Percentiles rank a stretch among this genome's conserved stretches.
Conservation (phyloP, 2,329 filamentous ascomycete genomes). For the Bipolaris cookei region DNA sequence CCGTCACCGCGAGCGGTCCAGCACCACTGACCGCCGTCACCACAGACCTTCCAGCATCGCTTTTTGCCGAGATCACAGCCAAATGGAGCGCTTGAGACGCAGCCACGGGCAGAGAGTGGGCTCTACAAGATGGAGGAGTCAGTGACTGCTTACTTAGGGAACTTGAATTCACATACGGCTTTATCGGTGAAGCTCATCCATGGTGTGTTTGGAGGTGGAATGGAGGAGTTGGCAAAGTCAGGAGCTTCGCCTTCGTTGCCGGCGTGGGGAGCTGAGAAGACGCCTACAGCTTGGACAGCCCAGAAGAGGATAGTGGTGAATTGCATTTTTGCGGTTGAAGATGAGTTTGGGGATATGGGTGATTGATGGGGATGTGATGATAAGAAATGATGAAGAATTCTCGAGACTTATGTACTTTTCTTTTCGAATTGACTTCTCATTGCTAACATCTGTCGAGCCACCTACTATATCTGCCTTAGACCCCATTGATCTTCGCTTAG, state of each 20-base stretch:
- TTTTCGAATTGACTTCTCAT: neutral
- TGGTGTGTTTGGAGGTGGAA: constrained; percentile 1
- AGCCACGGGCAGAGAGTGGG: neutral
- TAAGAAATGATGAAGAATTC: neutral
- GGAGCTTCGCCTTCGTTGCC: neutral
- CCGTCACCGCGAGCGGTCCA: neutral
- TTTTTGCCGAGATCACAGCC: constrained; percentile 1
- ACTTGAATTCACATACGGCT: neutral
- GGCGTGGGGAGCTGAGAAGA: constrained; percentile 1
- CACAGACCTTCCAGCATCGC: constrained; percentile 4
- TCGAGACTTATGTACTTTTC: neutral
- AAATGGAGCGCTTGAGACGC: neutral
- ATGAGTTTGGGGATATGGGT: neutral
- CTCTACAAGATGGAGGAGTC: neutral
- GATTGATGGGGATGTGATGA: neutral
- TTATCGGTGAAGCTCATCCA: constrained; percentile 2
- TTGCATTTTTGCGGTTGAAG: neutral
- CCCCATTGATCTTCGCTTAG: neutral
- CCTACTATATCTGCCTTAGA: neutral
- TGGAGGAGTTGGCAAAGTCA: neutral
- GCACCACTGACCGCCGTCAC: constrained; percentile 4
- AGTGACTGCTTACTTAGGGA: neutral
- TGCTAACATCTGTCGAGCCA: neutral
- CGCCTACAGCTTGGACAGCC: neutral
- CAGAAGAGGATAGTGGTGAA: neutral